Conservation (phyloP, 306 rosid genomes). For the Vigna reflexopilosa region DNA sequence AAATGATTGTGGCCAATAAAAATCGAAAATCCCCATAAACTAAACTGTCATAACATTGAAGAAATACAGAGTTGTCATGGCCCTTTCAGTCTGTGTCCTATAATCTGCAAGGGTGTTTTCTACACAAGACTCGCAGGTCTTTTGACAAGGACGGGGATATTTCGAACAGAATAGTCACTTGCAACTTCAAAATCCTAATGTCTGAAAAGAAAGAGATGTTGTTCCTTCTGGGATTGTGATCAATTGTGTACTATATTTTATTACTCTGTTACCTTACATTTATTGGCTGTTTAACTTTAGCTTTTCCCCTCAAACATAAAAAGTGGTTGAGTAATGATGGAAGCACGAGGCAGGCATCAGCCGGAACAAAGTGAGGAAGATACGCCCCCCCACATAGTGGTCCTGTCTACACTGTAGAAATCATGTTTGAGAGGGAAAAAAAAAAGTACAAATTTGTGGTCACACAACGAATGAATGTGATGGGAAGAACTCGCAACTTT, state of each 20-base stretch:
- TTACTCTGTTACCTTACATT: background rate
- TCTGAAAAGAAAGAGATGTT: background rate
- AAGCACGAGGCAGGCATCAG: slow-evolving; percentile 40
- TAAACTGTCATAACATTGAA: slow-evolving; percentile 6
- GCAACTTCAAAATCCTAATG: background rate
- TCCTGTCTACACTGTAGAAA: slow-evolving; percentile 40
- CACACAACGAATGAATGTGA: slow-evolving; percentile 48
- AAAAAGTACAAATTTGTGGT: slow-evolving; percentile 52
- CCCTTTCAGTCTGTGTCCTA: slow-evolving; percentile 23
- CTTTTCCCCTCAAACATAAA: slow-evolving; percentile 15
- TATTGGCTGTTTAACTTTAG: background rate
- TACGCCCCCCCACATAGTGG: slow-evolving; percentile 38
- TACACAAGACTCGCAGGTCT: slow-evolving; percentile 24
- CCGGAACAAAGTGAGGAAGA: slow-evolving; percentile 5
- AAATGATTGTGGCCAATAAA: slow-evolving; percentile 35
- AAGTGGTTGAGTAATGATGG: slow-evolving; percentile 46
- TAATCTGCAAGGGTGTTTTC: slow-evolving; percentile 7
- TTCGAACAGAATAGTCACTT: background rate
- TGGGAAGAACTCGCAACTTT: slow-evolving; percentile 43
- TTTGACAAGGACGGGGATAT: slow-evolving; percentile 10
- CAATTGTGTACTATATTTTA: background rate
- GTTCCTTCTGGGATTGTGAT: slow-evolving; percentile 15
- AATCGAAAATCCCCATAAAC: slow-evolving; percentile 4
- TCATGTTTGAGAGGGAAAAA: slow-evolving; percentile 23
- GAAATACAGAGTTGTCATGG: slow-evolving; percentile 27